Evolutionary conservation across 75 land plant genomes (phyloP).

Genomic region (Pinus tabuliformis): DNA sequence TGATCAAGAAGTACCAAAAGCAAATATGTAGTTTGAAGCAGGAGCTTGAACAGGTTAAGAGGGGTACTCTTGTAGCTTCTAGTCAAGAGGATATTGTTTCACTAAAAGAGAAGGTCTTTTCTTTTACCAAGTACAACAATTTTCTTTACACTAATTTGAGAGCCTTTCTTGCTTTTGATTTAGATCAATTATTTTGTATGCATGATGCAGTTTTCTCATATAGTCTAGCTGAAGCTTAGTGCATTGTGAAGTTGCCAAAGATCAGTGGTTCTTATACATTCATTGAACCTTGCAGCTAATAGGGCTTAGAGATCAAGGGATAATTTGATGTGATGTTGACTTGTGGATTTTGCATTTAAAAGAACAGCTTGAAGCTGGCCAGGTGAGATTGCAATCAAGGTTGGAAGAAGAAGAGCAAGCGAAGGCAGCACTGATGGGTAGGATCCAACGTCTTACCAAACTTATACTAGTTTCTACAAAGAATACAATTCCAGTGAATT

Average conservation of each 20-base stretch:
- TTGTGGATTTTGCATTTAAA: neutral
- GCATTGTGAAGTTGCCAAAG: neutral
- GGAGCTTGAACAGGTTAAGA: slow-evolving; percentile 82
- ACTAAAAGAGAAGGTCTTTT: slow-evolving; percentile 76
- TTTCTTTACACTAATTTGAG: slow-evolving; percentile 1
- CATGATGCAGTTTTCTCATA: neutral
- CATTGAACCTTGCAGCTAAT: neutral
- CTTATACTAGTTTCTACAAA: slow-evolving; percentile 90
- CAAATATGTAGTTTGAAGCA: slow-evolving; percentile 76
- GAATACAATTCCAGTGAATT: slow-evolving; percentile 41
- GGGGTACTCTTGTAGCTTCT: slow-evolving; percentile 53
- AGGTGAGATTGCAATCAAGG: slow-evolving; percentile 87
- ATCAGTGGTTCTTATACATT: neutral
- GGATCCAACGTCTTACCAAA: slow-evolving; percentile 90
- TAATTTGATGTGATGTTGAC: neutral
- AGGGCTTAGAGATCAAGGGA: neutral
- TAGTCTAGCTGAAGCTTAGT: neutral
- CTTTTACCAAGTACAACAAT: neutral
- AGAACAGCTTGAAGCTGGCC: slow-evolving; percentile 83
- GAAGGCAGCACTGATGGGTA: slow-evolving; percentile 88
- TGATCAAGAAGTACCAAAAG: slow-evolving; percentile 91
- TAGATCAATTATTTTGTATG: neutral
- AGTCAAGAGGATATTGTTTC: slow-evolving; percentile 62
- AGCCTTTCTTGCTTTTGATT: neutral
- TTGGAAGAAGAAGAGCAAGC: slow-evolving; percentile 94